Base-by-base conservation (phyloP, 352 stramenopile species). In the Plasmopara viticola region DNA sequence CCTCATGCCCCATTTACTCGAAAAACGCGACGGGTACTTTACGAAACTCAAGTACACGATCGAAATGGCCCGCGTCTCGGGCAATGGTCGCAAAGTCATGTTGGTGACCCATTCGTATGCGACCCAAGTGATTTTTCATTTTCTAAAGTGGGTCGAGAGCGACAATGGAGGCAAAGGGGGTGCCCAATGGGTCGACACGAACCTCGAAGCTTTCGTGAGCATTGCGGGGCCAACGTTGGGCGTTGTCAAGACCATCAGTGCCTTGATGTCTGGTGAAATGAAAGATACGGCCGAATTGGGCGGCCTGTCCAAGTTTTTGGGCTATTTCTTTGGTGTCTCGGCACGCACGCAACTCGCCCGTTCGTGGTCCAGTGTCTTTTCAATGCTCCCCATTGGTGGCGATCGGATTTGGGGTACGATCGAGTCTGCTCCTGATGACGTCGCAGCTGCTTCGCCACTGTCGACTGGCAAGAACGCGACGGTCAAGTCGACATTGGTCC, bases 141-240 rank as follows among this genome's bases (percentile, higher is more conserved):
- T 98, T 57, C 85, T 98, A 49, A 81, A 95, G 46, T 98, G 95
- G 95, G 93, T 98, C 42, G 88, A 96, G 41, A 87, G 73, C 42
- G 50, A 85, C 7, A 72, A 83, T 6, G 89, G 87, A 31, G 87
- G 87, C 33, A 82, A 81, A n/a, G 87, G 78, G 33, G 92, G 93
- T 2, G 72, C 82, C 13, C 49, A 86, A n/a, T 98, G 95, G 95
- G 85, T 97, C 4, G 89, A 97, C 40, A 70, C 87, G 30, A 78
- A 98, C 68, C 53, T 98, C 14, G 86, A 96, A 48, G 52, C 84
- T 2, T 95, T 96, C 33, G 74, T 97, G 28, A 98, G 97, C 60
- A 97, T 98, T 48, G 94, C 93, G n/a, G 94, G 95, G 0, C 74
- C 95, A 18, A 87, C 94, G 6, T 68, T 98, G 28, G 95, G 95